These are phyloP conservation scores for Vigna trinervia DNA, from an alignment of 306 rosid species.

Conservation along the genomic window DNA sequence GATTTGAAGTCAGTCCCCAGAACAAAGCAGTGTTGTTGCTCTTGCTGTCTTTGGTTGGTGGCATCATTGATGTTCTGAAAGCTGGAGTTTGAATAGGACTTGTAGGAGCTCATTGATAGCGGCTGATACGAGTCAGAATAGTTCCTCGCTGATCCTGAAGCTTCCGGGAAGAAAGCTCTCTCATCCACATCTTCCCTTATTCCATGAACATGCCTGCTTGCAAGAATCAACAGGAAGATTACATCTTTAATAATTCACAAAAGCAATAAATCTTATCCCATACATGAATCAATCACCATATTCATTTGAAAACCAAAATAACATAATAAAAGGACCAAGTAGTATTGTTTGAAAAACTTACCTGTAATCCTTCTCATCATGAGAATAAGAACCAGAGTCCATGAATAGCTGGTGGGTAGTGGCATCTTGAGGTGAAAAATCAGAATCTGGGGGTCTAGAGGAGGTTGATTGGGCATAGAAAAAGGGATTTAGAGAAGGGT, in stretches of 20 bases:
- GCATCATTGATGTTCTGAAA: constrained; percentile 56
- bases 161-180: constrained; percentile 84
- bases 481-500: constrained; percentile 60
- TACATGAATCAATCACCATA: not conserved
- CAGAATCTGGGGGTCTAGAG: constrained; percentile 62
- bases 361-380: constrained; percentile 75
- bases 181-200: constrained; percentile 77
- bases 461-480: constrained; percentile 57
- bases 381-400: constrained; percentile 71
- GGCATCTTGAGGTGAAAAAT: constrained; percentile 55
- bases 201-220: constrained; percentile 67
- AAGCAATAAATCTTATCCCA: not conserved
- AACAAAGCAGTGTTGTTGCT: constrained; percentile 76
- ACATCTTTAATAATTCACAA: constrained; percentile 1
- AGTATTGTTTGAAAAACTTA: constrained; percentile 30
- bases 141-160: constrained; percentile 65
- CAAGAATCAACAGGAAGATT: constrained; percentile 23
- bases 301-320: not conserved
- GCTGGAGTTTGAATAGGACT: constrained; percentile 60
- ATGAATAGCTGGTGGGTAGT: constrained; percentile 65
- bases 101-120: constrained; percentile 59
- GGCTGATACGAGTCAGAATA: constrained; percentile 63
- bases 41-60: constrained; percentile 49
- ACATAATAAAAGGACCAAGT: not conserved
- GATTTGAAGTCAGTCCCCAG: constrained; percentile 93